Evolutionary conservation across 1,284 basidiomycete species (phyloP).

Genomic region (Gymnopus androsaceus): DNA sequence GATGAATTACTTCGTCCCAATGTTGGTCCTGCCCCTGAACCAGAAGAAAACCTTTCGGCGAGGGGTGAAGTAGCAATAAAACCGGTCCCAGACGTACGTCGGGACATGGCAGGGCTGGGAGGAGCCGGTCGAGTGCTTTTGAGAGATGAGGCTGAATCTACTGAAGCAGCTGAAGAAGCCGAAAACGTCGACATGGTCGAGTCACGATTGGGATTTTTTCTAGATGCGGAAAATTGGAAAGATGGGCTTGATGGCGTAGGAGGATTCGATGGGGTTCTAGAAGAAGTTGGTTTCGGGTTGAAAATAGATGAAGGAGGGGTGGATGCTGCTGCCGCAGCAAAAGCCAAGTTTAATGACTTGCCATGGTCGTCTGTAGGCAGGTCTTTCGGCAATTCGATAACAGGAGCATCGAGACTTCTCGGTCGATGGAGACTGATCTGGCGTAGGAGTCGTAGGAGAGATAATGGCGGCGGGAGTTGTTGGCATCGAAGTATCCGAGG

Average conservation of each 20-base stretch:
- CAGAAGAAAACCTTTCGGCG: neutral
- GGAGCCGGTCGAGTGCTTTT: constrained; percentile 58
- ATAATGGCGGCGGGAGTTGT: neutral
- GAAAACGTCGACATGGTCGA: constrained; percentile 20
- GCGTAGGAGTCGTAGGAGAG: constrained; percentile 9
- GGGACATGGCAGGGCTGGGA: constrained; percentile 61
- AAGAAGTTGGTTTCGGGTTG: neutral
- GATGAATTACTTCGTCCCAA: neutral
- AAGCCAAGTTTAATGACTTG: neutral
- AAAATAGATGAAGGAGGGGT: neutral
- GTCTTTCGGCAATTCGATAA: neutral
- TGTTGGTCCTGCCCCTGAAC: neutral
- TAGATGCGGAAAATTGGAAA: constrained; percentile 18
- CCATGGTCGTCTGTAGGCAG: neutral
- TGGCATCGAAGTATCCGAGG: neutral
- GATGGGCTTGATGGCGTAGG: constrained; percentile 12
- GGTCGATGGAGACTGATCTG: neutral
- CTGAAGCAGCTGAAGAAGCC: constrained; percentile 29
- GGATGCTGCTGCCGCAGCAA: neutral
- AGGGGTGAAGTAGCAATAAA: neutral
- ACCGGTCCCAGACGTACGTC: constrained; percentile 48
- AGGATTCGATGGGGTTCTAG: neutral
- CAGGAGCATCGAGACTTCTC: neutral
- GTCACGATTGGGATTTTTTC: constrained; percentile 14
- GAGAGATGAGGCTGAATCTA: neutral